Evolutionary conservation across 1,139 yeast species (phyloP), one percentile per base, ranked within the genome.

Genomic region (Sugiyamaella novakii): DNA sequence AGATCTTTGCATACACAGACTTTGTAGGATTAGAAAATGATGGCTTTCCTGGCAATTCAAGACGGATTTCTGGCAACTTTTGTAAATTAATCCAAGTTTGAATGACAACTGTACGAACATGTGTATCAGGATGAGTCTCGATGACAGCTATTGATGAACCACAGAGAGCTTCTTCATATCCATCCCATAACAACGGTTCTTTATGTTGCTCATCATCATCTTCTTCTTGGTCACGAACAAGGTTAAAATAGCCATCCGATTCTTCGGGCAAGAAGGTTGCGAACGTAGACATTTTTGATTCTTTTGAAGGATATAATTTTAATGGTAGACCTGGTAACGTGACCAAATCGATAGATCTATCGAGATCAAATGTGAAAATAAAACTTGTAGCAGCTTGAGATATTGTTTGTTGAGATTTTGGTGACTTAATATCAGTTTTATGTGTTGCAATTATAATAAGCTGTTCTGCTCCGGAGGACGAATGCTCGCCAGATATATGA

Each of bases 251-350:
- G 11, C 58, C 60, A 12, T 49, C 50, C 11, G 53, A 21, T 17
- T 36, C 43, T 10, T 40, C 34, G 10, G 60, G 60, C 15, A 57
- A 24, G 27, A 57, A 54, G 5, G 59, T 54, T 3, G 59, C 61
- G 45, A 50, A 57, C 1, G 60, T 52, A 6, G 57, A 49, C 38
- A 49, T 25, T 36, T 43, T 44, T 18, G 47, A 47, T 14, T 46
- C 43, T 12, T 40, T 36, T 3, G 28, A 15, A 2, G 61, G 61
- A 30, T 55, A 51, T 29, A 58, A 37, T 40, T 58, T 56, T 40
- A 58, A 43, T 5, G 61, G 61, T 15, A 58, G 36, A 3, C 56
- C 59, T 2, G 58, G 57, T 6, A 56, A 28, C 5, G 59, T 56
- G 22, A 49, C 49, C 19, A 47, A 11, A 28, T 52, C 49, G 6